These are phyloP conservation scores for Fusarium mexicanum DNA, from an alignment of 2,329 filamentous ascomycete genomes.

Conservation along the genomic window DNA sequence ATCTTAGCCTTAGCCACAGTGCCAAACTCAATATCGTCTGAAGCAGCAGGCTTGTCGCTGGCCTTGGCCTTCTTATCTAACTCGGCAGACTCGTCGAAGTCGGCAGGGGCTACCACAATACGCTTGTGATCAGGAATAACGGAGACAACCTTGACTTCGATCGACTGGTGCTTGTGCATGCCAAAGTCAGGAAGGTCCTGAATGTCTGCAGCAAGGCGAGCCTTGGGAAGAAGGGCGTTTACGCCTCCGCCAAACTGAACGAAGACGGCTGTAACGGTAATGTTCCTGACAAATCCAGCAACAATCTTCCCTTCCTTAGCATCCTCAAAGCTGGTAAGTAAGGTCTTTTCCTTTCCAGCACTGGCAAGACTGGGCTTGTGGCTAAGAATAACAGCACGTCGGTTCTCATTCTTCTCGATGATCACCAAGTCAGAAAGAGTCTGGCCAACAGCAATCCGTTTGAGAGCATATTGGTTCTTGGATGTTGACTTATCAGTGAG, in stretches of 20 bases:
- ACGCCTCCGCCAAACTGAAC: conserved; percentile 86
- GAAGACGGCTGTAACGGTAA: conserved; percentile 83
- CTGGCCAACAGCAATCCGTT: conserved; percentile 86
- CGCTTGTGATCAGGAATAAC: conserved; percentile 76
- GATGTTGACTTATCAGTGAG: conserved; percentile 84
- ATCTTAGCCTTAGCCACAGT: conserved; percentile 80
- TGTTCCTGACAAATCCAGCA: conserved; percentile 85
- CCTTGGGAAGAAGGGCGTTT: conserved; percentile 82
- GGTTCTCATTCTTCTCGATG: conserved; percentile 83
- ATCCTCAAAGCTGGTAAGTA: conserved; percentile 78
- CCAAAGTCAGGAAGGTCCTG: conserved; percentile 79
- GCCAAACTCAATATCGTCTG: conserved; percentile 80
- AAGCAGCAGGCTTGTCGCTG: conserved; percentile 50
- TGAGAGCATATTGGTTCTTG: conserved; percentile 80
- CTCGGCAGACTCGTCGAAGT: conserved; percentile 57
- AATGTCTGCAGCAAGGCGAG: conserved; percentile 77
- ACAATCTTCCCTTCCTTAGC: conserved; percentile 74
- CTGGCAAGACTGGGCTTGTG: conserved; percentile 86
- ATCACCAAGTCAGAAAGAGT: conserved; percentile 83
- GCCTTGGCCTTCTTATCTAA: conserved; percentile 50
- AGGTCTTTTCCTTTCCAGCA: conserved; percentile 74
- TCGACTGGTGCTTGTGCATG: conserved; percentile 77
- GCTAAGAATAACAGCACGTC: conserved; percentile 78
- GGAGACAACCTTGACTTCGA: conserved; percentile 76
- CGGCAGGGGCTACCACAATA: conserved; percentile 67